Evolutionary conservation across 805 yeast genomes (phyloP).

Genomic region (Candida odintsovae): DNA sequence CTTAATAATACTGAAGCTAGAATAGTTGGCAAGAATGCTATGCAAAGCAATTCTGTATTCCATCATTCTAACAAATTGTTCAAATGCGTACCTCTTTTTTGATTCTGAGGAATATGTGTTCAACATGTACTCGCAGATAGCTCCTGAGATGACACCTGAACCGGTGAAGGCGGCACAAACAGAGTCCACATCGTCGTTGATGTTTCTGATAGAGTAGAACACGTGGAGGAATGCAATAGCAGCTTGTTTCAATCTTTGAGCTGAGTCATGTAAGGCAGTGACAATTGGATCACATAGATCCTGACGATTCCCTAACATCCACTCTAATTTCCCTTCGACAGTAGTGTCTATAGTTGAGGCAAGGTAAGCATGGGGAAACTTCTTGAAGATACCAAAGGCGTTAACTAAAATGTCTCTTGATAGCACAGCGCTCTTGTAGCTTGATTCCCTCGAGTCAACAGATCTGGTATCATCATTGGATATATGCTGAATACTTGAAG

Average conservation of each 20-base stretch:
- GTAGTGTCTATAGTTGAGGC: slow-evolving; percentile 2
- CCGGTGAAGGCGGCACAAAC: slow-evolving; percentile 33
- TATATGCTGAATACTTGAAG: slow-evolving; percentile 2
- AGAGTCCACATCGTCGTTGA: slow-evolving; percentile 24
- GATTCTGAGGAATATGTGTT: slow-evolving; percentile 24
- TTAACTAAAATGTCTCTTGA: slow-evolving; percentile 25
- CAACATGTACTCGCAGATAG: slow-evolving; percentile 31
- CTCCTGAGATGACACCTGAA: slow-evolving; percentile 31
- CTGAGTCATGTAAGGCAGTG: slow-evolving; percentile 32
- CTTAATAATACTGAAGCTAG: slow-evolving; percentile 18
- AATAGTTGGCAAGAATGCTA: slow-evolving; percentile 20
- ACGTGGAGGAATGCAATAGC: slow-evolving; percentile 31
- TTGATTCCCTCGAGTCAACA: slow-evolving; percentile 11
- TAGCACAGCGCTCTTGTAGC: slow-evolving; percentile 7
- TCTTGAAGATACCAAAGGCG: slow-evolving; percentile 26
- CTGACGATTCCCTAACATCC: not conserved
- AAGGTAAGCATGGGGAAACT: slow-evolving; percentile 30
- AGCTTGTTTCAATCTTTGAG: slow-evolving; percentile 29
- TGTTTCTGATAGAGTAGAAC: slow-evolving; percentile 26
- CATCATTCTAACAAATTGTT: slow-evolving; percentile 33
- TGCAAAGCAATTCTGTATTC: slow-evolving; percentile 31
- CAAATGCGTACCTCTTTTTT: slow-evolving; percentile 31
- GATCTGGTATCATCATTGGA: slow-evolving; percentile 13
- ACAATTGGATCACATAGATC: slow-evolving; percentile 30
- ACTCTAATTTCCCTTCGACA: slow-evolving; percentile 4